These are phyloP conservation scores for Hirschioporus abietinus DNA, from an alignment of 768 basidiomycete species.

Conservation along the genomic window DNA sequence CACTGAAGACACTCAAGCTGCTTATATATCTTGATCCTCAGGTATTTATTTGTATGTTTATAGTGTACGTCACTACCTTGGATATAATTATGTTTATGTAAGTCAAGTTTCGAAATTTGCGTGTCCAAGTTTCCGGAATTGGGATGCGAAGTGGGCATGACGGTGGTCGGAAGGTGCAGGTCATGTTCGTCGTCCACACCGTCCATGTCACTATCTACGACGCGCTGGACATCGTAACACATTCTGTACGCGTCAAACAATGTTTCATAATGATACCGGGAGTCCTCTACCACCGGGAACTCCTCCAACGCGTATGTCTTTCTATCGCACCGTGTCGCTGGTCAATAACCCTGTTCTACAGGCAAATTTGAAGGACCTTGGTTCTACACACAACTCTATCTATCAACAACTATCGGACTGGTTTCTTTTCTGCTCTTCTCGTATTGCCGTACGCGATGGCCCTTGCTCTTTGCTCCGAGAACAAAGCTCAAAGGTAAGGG, in stretches of 20 bases:
- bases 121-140: not conserved
- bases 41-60: too few relatives aligned
- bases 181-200: not conserved
- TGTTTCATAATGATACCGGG: not conserved
- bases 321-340: not conserved
- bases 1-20: too few relatives aligned
- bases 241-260: not conserved
- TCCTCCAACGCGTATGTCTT: not conserved
- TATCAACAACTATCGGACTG: constrained; percentile 75
- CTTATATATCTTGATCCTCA: too few relatives aligned
- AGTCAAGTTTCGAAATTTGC: too few relatives aligned
- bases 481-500: constrained; percentile 85
- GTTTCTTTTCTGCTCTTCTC: constrained; percentile 84
- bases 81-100: too few relatives aligned
- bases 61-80: too few relatives aligned
- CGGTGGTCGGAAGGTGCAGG: not conserved
- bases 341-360: constrained; percentile 21
- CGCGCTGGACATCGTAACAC: not conserved
- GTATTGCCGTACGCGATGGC: constrained; percentile 83
- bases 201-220: not conserved
- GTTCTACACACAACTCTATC: constrained; percentile 85
- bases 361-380: constrained; percentile 89
- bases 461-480: constrained; percentile 84
- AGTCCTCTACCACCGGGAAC: not conserved
- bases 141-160: not conserved